Evolutionary conservation across 108 stramenopile species (phyloP).

Genomic region (Seminavis robusta): DNA sequence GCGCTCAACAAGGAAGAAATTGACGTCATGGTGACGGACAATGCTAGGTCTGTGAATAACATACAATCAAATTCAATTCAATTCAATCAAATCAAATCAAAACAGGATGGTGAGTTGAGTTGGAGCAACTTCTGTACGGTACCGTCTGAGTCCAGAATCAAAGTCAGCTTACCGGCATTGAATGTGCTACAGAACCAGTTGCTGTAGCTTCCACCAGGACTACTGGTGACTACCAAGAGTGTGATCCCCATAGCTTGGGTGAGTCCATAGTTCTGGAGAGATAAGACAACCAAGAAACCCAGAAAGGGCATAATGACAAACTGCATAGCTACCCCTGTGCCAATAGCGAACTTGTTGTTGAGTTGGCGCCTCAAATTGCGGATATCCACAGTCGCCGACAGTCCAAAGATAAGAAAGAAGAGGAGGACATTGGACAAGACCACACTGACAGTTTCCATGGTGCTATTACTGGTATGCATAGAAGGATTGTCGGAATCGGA

Average conservation of each 20-base stretch:
- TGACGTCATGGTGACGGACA: conserved; percentile 84
- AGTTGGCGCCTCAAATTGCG: conserved; percentile 51
- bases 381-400: conserved; percentile 80
- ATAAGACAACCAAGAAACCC: conserved; percentile 65
- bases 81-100: too few relatives aligned
- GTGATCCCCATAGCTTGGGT: conserved; percentile 69
- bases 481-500: too few relatives aligned
- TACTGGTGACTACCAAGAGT: conserved; percentile 73
- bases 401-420: conserved; percentile 84
- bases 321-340: conserved; percentile 75
- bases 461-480: too few relatives aligned
- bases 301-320: conserved; percentile 81
- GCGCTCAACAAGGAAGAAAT: conserved; percentile 67
- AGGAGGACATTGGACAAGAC: conserved; percentile 58
- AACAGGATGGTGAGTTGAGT: too few relatives aligned
- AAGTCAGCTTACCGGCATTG: conserved; percentile 78
- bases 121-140: too few relatives aligned
- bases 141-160: conserved; percentile 74
- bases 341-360: conserved; percentile 55
- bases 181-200: conserved; percentile 88
- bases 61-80: not conserved
- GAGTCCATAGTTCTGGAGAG: conserved; percentile 36
- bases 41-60: conserved; percentile 46
- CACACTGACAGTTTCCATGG: conserved; percentile 8
- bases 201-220: conserved; percentile 80